Base-by-base conservation (phyloP, 805 yeast species). In the Yueomyces sp. region DNA sequence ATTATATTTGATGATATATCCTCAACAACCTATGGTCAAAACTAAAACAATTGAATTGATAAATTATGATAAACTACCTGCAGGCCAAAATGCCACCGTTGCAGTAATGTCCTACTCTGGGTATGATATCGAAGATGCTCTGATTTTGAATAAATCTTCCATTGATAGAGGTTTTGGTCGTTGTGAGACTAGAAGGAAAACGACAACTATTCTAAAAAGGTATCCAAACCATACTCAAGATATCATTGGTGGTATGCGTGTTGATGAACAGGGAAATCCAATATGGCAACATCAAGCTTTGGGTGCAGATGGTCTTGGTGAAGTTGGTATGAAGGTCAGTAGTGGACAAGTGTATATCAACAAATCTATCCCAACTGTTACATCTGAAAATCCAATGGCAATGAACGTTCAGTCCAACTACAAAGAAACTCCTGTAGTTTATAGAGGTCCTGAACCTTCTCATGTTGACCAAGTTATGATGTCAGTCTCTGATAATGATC, bases 31-130 rank as follows among this genome's bases (percentile, higher is more conserved):
- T 0, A 85, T 92, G 97, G 98, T 92, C 29, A 92, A 92, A 67
- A 87, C 97, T 3, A 85, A 87, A 61, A 92, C 98, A 0, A 92
- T 92, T 52, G 98, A 92, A 66, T 70, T 92, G 48, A 90, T 92
- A 50, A 84, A 90, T 48, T 92, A 92, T 61, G 98, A 92, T 64
- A 88, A 92, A 60, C 70, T 92, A 38, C 98, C 98, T 3, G 98
- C 98, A 4, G 98, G 98, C 5, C 98, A 92, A 65, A 92, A 92
- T 62, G 98, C 98, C 7, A 85, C 95, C 1, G 98, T 92, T 45
- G 98, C 98, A 2, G 98, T 92, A 36, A 92, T 92, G 98, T 86
- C 96, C 5, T 92, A 92, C 58, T 90, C 97, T 0, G 98, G 98
- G 50, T 92, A 92, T 61, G 98, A 92, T 84, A 92, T 92, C 62